Base-by-base conservation (phyloP, 371 early-diverging fungal species). In the Blakeslea trispora region DNA sequence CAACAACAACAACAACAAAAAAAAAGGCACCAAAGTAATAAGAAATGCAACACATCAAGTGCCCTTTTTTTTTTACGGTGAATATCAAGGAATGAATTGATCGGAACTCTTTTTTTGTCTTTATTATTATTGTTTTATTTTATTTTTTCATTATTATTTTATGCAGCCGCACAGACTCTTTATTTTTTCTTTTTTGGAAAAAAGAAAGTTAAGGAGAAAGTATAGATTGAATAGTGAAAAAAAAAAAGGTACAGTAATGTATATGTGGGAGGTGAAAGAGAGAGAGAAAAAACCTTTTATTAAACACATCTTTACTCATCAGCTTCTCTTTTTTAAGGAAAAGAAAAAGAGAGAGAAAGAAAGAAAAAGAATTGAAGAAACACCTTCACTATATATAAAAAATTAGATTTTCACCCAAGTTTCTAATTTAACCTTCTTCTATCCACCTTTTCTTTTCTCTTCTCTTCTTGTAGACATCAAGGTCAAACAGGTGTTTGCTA, bases 31-130 rank as follows among this genome's bases (percentile, higher is more conserved):
- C 28, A 28, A 28, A 28, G 28, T 28, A 28, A 28, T 28, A 37
- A 37, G 14, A 37, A 37, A 37, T 9, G 37, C 37, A 37, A 9
- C 9, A 14, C 37, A 14, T 37, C 37, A 37, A 37, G 37, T 37
- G 37, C 13, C n/a, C 42, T 46, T 34, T 35, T 41, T 48, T 48
- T 48, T 41, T 41, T 42, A 50, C 52, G 57, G 65, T 65, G 45
- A 60, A 48, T 55, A 51, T 58, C 53, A 60, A 66, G 66, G 66
- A 66, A 66, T 66, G 66, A 43, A 61, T 57, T 61, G 28, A 54
- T 66, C 61, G 57, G 64, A 64, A 59, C 64, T 61, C 61, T 64
- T 64, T 58, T 54, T 50, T 24, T 23, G 23, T 49, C 9, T 43
- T 45, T 35, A 42, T 35, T 32, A 32, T 32, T 32, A 21, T 52